Base-by-base conservation (phyloP, 805 yeast genomes). In the Pichia rugopelliculosa region DNA sequence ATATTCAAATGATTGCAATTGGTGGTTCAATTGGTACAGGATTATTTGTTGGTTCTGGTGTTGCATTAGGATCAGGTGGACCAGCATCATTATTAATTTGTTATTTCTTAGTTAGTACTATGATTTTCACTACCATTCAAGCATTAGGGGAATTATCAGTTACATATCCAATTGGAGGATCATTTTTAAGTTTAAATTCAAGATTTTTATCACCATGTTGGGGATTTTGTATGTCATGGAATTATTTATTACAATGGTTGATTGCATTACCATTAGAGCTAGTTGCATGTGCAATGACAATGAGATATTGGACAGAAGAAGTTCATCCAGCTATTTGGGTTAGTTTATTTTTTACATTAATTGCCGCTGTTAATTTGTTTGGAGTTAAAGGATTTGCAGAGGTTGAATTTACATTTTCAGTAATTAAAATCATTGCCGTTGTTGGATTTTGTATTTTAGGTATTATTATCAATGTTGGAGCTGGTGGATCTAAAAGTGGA, bases 11-110 rank as follows among this genome's bases (percentile, higher is more conserved):
- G 87, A 84, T 84, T 64, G 87, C 91, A 38, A 72, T 84, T 51
- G 90, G 89, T 49, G 87, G 88, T 21, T 75, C 84, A 48, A 83
- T 85, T 56, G 95, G 93, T 51, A 81, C 89, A 3, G 93, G 90
- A 53, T 70, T 86, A 40, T 78, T 86, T 49, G 82, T 86, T 24
- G 86, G 87, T 52, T 76, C 87, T 3, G 84, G 84, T 46, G 64
- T 71, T 11, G 73, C 84, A 1, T 65, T 84, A 45, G 56, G 75
- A 10, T 64, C 70, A 27, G 83, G 85, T 56, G 89, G 90, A 11
- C 89, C 90, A 10, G 84, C 81, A 8, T 74, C 80, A 24, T 64
- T 81, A 40, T 73, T 82, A 41, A 75, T 80, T 39, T 82, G 75
- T 51, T 75, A 80, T 71, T 55, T 65, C n/a, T 67, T 79, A 43